phyloP scores from a whole-genome alignment of 345 rosid species.

The Gossypium rotundifolium region DNA sequence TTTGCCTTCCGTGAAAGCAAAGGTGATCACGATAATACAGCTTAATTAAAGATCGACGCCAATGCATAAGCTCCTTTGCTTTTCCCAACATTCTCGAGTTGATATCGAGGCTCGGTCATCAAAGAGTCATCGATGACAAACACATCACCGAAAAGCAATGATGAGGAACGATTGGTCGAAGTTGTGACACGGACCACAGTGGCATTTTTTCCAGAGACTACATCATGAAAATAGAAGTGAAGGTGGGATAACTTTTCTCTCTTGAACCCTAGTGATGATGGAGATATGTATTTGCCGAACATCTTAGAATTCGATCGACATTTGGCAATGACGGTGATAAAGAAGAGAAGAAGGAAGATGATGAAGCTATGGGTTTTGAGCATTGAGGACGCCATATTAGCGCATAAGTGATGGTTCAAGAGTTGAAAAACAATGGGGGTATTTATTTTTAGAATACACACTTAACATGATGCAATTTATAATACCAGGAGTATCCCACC shows the following conservation, averaged over 20 bases:
- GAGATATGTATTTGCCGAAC: neutral
- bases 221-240: neutral
- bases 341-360: neutral
- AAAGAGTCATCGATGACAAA: neutral
- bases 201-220: neutral
- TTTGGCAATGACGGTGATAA: neutral
- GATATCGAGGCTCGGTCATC: neutral
- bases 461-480: neutral
- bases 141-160: neutral
- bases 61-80: neutral
- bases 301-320: neutral
- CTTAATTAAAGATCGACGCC: neutral
- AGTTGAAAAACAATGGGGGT: too few species aligned
- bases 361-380: neutral
- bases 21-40: neutral
- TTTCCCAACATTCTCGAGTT: neutral
- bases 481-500: neutral
- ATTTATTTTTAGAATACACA: neutral
- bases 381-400: neutral
- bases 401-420: too few species aligned
- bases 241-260: conserved; percentile 4
- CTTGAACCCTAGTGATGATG: neutral
- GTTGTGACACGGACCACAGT: neutral
- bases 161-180: neutral
- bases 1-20: neutral